phyloP scores from a whole-genome alignment of 164 flowering plant species.

The Nymphaea thermarum region DNA sequence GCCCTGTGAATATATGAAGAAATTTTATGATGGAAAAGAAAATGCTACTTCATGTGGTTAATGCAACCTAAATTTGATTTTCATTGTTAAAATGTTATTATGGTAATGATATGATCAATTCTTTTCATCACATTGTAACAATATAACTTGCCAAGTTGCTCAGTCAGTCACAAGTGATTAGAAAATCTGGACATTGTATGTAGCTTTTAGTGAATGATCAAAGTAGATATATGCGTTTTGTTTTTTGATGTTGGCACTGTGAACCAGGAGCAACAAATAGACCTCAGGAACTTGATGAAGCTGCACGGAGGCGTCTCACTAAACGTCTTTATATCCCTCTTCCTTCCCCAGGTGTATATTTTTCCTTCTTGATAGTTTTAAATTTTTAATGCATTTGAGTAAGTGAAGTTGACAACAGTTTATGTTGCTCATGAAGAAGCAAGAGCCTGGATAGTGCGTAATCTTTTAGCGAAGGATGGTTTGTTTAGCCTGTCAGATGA shows the following conservation, averaged over 20 bases:
- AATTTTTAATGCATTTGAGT: background rate
- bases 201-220: too few relatives aligned
- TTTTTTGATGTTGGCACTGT: background rate
- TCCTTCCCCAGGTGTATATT: slow-evolving; percentile 67
- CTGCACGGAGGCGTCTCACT: slow-evolving; percentile 92
- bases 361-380: background rate
- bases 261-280: slow-evolving; percentile 93
- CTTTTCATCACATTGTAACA: too few relatives aligned
- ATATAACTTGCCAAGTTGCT: too few relatives aligned
- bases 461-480: slow-evolving; percentile 82
- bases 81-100: too few relatives aligned
- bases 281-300: slow-evolving; percentile 98
- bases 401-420: background rate
- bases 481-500: slow-evolving; percentile 73
- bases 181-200: too few relatives aligned
- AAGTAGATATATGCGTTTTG: too few relatives aligned
- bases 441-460: slow-evolving; percentile 88
- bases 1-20: too few relatives aligned
- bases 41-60: too few relatives aligned
- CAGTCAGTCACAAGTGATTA: too few relatives aligned
- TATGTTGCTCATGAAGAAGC: slow-evolving; percentile 48
- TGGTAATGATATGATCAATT: too few relatives aligned
- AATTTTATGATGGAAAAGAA: too few relatives aligned
- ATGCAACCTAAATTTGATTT: too few relatives aligned
- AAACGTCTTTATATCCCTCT: slow-evolving; percentile 93